Percentiles rank a stretch among this genome's conserved stretches.
Conservation (phyloP, 2,329 filamentous ascomycete species). For the Exophiala sp. region DNA sequence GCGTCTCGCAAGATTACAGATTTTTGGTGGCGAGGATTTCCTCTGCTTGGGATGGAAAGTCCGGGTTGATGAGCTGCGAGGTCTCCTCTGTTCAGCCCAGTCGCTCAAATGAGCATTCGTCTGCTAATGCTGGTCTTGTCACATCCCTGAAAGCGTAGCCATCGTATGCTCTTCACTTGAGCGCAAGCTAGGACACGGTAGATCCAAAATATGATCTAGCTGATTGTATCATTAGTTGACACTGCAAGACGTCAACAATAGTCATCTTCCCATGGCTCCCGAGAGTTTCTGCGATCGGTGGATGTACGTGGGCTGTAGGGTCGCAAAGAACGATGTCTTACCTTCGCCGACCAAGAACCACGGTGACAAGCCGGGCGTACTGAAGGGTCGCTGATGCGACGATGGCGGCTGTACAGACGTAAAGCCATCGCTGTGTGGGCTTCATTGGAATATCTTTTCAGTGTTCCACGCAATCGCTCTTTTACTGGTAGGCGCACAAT, state of each 20-base stretch:
- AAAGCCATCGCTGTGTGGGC: background rate
- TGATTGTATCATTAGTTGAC: no score
- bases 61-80: conserved; percentile 27
- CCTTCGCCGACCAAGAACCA: background rate
- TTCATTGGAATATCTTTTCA: background rate
- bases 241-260: no score
- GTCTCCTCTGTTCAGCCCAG: background rate
- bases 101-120: background rate
- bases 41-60: conserved; percentile 47
- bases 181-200: no score
- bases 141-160: background rate
- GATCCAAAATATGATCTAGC: no score
- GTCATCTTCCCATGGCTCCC: no score
- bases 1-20: conserved; percentile 38
- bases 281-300: background rate
- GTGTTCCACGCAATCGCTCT: background rate
- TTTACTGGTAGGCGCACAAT: background rate
- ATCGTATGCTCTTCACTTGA: no score
- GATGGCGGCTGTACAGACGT: conserved; percentile 13
- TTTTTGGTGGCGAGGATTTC: conserved; percentile 38
- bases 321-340: background rate
- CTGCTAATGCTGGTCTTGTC: background rate
- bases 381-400: conserved; percentile 13
- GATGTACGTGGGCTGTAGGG: background rate
- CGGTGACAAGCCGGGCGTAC: conserved; percentile 7